These are phyloP conservation scores for Gossypium gossypioides DNA, from an alignment of 441 rosid genomes.

Conservation along the genomic window DNA sequence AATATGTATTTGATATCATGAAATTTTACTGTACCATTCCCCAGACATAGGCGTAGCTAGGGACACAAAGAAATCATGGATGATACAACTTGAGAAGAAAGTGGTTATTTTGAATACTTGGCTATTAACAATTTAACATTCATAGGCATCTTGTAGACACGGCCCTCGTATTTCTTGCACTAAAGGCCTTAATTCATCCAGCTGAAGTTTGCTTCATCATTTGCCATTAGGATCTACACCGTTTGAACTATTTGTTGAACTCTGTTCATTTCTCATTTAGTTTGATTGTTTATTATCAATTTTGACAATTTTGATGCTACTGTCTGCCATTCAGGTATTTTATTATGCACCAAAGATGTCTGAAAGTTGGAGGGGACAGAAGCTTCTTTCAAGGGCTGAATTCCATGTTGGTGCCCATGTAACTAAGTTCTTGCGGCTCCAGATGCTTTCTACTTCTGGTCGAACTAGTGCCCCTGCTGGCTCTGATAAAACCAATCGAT, in stretches of 20 bases:
- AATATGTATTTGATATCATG: background rate
- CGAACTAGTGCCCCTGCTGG: slow-evolving; percentile 43
- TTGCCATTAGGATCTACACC: background rate
- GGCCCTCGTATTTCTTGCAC: background rate
- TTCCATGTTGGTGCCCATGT: slow-evolving; percentile 91
- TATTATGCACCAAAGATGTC: slow-evolving; percentile 91
- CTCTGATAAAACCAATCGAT: slow-evolving; percentile 86
- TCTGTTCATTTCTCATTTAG: background rate
- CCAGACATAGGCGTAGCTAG: background rate
- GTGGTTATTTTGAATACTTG: background rate
- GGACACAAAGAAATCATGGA: slow-evolving; percentile 1
- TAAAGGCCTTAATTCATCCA: background rate
- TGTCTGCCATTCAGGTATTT: slow-evolving; percentile 49
- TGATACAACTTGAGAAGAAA: background rate
- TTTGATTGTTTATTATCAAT: background rate
- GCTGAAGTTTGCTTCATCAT: background rate
- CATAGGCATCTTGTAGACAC: background rate
- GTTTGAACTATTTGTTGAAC: background rate
- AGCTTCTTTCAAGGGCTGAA: slow-evolving; percentile 90
- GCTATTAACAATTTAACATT: background rate
- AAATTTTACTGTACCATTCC: background rate
- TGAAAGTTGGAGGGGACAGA: slow-evolving; percentile 98
- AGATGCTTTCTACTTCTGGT: slow-evolving; percentile 67
- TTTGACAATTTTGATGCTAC: slow-evolving; percentile 8
- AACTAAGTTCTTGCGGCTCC: slow-evolving; percentile 79